phyloP scores from a whole-genome alignment of 2,329 filamentous ascomycete genomes.

The Rosellinia necatrix region DNA sequence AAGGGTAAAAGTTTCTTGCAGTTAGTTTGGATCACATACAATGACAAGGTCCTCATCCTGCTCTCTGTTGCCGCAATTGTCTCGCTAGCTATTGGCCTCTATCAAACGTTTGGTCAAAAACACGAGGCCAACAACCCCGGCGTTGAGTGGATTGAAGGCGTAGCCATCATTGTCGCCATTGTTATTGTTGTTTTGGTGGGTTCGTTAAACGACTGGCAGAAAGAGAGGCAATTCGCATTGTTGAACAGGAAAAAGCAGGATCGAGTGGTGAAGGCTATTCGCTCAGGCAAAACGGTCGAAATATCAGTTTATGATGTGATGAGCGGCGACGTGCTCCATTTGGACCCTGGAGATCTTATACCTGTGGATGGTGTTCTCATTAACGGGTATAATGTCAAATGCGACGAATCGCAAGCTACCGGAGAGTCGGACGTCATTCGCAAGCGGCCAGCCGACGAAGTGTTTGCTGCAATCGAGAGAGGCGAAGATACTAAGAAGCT shows the following conservation, averaged over 20 bases:
- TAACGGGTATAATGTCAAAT: slow-evolving; percentile 74
- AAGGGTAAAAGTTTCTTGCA: slow-evolving; percentile 75
- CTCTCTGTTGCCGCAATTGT: slow-evolving; percentile 72
- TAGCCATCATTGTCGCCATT: slow-evolving; percentile 82
- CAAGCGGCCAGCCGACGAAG: slow-evolving; percentile 70
- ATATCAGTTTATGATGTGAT: slow-evolving; percentile 71
- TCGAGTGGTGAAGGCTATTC: slow-evolving; percentile 71
- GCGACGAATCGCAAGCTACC: slow-evolving; percentile 79
- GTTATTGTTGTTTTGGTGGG: slow-evolving; percentile 77
- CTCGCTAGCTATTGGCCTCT: slow-evolving; percentile 75
- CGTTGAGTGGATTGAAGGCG: slow-evolving; percentile 81
- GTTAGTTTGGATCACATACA: slow-evolving; percentile 82
- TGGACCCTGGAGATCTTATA: slow-evolving; percentile 77
- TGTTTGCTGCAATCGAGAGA: slow-evolving; percentile 70
- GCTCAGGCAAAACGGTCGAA: slow-evolving; percentile 71
- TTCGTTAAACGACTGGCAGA: slow-evolving; percentile 79
- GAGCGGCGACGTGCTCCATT: slow-evolving; percentile 70
- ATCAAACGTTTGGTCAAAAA: slow-evolving; percentile 69
- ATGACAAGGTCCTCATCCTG: slow-evolving; percentile 79
- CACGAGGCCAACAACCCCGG: slow-evolving; percentile 57
- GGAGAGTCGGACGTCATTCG: slow-evolving; percentile 77
- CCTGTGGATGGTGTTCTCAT: slow-evolving; percentile 76
- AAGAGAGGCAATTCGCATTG: slow-evolving; percentile 78
- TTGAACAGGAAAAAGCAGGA: slow-evolving; percentile 81
- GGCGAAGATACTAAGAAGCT: slow-evolving; percentile 70